Conservation (phyloP, 2,329 filamentous ascomycete species). For the Hypoxylon sp. region DNA sequence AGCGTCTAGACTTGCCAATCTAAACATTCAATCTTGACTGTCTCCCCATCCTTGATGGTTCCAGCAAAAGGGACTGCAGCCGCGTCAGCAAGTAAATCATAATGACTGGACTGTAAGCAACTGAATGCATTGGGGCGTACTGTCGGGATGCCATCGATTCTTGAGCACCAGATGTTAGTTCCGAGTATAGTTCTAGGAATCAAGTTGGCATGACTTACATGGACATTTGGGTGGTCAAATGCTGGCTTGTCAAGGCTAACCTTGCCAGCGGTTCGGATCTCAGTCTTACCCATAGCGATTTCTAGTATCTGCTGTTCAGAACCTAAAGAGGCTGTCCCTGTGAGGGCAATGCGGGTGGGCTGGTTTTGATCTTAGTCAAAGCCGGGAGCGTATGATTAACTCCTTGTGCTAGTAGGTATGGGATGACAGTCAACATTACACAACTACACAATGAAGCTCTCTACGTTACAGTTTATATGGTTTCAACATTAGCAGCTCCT, state of each 20-base stretch:
- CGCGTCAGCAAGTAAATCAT: conserved; percentile 18
- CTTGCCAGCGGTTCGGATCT: conserved; percentile 79
- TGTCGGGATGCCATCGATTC: conserved; percentile 96
- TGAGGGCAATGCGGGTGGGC: background rate
- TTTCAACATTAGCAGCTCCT: background rate
- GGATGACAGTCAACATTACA: background rate
- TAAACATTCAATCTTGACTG: conserved; percentile 93
- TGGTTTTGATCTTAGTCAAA: background rate
- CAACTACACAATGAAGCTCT: background rate
- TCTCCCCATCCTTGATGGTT: conserved; percentile 84
- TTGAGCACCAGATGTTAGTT: conserved; percentile 54
- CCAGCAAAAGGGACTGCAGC: conserved; percentile 77
- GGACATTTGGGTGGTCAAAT: conserved; percentile 76
- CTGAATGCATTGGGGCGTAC: conserved; percentile 62
- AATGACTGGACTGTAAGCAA: background rate
- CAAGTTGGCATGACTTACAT: conserved; percentile 67
- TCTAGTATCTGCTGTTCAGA: background rate
- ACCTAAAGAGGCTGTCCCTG: background rate
- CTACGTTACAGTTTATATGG: conserved; percentile 13
- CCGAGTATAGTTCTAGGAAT: conserved; percentile 36
- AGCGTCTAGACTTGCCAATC: conserved; percentile 72
- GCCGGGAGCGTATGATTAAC: background rate
- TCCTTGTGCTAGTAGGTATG: background rate
- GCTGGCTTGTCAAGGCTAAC: conserved; percentile 81
- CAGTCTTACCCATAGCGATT: conserved; percentile 57